Conservation (phyloP, 176 grass and related monocot genomes). For the maize (Zea mays) region DNA sequence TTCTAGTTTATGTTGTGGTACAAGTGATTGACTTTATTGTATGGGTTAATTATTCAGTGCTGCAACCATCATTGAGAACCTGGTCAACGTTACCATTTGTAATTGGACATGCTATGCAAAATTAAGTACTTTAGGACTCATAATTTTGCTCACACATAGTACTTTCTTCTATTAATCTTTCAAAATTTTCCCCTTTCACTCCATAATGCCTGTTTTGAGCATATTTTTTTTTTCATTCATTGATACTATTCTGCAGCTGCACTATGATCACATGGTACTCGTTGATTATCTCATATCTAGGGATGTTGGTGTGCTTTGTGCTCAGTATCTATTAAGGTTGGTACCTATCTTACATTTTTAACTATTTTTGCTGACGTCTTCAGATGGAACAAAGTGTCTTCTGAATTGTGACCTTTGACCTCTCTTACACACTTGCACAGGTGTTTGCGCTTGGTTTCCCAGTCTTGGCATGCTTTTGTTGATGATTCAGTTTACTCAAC, state of each 20-base stretch:
- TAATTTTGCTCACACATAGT: conserved; percentile 15
- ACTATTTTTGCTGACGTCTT: conserved; percentile 12
- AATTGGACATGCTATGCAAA: neutral
- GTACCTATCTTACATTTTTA: conserved; percentile 20
- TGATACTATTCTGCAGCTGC: conserved; percentile 64
- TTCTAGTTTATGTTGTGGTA: conserved; percentile 25
- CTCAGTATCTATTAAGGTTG: conserved; percentile 83
- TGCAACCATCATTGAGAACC: conserved; percentile 8
- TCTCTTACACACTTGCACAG: conserved; percentile 37
- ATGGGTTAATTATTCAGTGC: conserved; percentile 5
- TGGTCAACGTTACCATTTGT: conserved; percentile 11
- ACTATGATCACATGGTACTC: conserved; percentile 94
- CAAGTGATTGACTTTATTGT: conserved; percentile 5
- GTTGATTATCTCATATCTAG: conserved; percentile 96
- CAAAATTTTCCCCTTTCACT: conserved; percentile 30
- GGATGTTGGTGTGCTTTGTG: conserved; percentile 76
- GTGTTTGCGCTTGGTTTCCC: conserved; percentile 64
- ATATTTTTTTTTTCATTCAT: conserved; percentile 15
- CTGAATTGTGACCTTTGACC: conserved; percentile 9
- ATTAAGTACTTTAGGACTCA: neutral
- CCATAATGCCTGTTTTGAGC: conserved; percentile 9
- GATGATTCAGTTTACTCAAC: conserved; percentile 53
- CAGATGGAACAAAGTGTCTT: conserved; percentile 1
- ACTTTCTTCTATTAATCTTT: neutral
- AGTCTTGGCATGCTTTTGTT: conserved; percentile 71